Base-by-base conservation (phyloP, 208 protist genomes). In the Leptomonas pyrrhocoris region DNA sequence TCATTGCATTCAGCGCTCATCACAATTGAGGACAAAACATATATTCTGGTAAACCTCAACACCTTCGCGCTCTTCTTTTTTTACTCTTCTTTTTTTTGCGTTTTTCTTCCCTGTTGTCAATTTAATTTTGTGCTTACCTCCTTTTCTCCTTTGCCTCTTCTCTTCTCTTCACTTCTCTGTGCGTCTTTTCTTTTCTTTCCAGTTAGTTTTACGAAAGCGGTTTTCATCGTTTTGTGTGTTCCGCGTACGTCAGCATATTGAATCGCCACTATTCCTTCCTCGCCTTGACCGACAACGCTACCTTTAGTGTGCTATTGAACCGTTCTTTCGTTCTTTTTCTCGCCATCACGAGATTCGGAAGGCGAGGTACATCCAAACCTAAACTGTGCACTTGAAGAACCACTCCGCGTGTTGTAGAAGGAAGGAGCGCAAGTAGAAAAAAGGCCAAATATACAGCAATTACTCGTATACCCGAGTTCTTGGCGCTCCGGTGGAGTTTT, bases 201-300 rank as follows among this genome's bases (percentile, higher is more conserved):
- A 38, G 3, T n/a, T 46, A 30, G 53, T 40, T 64, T 28, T 27
- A 38, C 3, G 9, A 38, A 9, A 38, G 9, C 3, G 9, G 11
- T 38, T 48, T 48, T 4, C 36, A 25, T 64, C 19, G 34, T 48
- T 46, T 45, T 55, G 53, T 53, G n/a, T 71, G 25, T 40, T 48
- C 30, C 50, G 31, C 25, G 5, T 28, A 13, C 30, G 36, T 34
- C 34, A 38, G 34, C 34, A 38, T 38, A 9, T 38, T 38, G 3
- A 9, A 38, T 42, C 54, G 27, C 51, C 9, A 25, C 28, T 51
- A 25, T 23, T 51, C 1, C n/a, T 15, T 51, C n/a, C 21, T 51
- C n/a, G 9, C 46, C 46, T 50, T 21, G 2, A n/a, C n/a, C n/a
- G n/a, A n/a, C n/a, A n/a, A n/a, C n/a, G n/a, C n/a, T n/a, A n/a